phyloP scores from a whole-genome alignment of 2,329 filamentous ascomycete species.

The Fusarium sp. region DNA sequence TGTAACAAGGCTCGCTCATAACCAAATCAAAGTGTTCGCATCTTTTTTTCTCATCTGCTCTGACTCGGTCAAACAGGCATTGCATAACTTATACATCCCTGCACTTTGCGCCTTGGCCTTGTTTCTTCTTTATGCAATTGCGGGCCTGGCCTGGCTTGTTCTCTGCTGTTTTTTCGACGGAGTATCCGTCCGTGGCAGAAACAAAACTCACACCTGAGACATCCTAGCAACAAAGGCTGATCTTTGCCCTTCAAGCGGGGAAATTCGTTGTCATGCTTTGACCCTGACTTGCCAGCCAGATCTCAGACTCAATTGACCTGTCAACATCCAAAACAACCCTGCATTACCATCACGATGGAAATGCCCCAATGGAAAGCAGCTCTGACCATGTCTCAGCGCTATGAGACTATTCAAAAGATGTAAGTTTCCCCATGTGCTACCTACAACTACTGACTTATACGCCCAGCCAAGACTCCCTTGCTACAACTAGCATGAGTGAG shows the following conservation, averaged over 20 bases:
- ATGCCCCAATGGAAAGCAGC: conserved; percentile 62
- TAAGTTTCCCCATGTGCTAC: conserved; percentile 27
- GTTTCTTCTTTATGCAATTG: conserved; percentile 43
- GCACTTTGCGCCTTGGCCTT: conserved; percentile 22
- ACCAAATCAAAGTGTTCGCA: too few relatives aligned
- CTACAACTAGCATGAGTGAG: conserved; percentile 51
- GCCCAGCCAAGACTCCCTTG: conserved; percentile 50
- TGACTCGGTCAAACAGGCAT: neutral
- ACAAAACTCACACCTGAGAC: conserved; percentile 25
- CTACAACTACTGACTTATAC: conserved; percentile 1
- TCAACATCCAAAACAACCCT: neutral
- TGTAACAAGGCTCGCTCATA: too few relatives aligned
- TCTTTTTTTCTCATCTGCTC: neutral
- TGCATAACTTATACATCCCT: conserved; percentile 5
- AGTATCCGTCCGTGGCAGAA: too few relatives aligned
- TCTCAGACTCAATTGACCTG: conserved; percentile 24
- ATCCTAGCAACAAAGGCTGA: conserved; percentile 26
- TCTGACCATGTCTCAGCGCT: conserved; percentile 71
- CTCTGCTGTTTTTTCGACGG: conserved; percentile 7
- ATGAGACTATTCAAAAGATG: conserved; percentile 71
- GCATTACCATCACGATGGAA: conserved; percentile 27
- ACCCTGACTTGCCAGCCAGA: conserved; percentile 4
- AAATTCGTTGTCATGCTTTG: conserved; percentile 11
- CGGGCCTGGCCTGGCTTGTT: conserved; percentile 13
- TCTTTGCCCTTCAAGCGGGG: conserved; percentile 24